Conservation (phyloP, 2,329 filamentous ascomycete species). For the Alternaria dauci region DNA sequence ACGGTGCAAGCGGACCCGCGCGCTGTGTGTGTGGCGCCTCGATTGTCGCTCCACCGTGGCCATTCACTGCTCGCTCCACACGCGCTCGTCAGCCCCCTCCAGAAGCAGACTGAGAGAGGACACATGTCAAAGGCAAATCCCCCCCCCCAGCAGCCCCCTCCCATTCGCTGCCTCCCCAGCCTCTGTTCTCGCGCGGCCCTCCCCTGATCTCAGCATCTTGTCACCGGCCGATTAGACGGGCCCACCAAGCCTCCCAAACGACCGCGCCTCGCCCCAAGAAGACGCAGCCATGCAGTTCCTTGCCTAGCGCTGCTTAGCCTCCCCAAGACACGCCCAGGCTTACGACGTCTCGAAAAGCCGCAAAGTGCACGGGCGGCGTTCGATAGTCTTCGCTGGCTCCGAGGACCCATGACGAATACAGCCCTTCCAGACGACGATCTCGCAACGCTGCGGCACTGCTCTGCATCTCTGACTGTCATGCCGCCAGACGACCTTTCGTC, state of each 20-base stretch:
- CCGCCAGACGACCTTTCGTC: constrained; percentile 32
- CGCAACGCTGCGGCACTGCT: constrained; percentile 41
- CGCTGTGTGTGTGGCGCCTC: constrained; percentile 23
- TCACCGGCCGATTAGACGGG: constrained; percentile 18
- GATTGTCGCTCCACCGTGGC: constrained; percentile 17
- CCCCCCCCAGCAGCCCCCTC: constrained; percentile 9
- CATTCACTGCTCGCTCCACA: constrained; percentile 22
- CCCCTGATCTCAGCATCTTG: constrained; percentile 21
- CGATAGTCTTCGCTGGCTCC: constrained; percentile 45
- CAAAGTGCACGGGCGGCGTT: constrained; percentile 45
- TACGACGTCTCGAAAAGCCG: constrained; percentile 43
- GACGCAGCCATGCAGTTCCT: constrained; percentile 27
- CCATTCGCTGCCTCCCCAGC: constrained; percentile 10
- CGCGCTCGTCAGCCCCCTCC: constrained; percentile 29
- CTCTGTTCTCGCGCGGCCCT: constrained; percentile 9
- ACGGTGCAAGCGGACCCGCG: constrained; percentile 15
- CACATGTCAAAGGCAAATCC: constrained; percentile 19
- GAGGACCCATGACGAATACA: constrained; percentile 45
- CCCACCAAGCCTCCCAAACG: constrained; percentile 25
- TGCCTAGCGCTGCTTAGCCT: constrained; percentile 27
- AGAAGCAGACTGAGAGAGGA: constrained; percentile 21
- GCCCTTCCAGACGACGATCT: constrained; percentile 42
- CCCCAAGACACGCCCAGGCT: constrained; percentile 35
- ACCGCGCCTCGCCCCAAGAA: constrained; percentile 40
- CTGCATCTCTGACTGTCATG: constrained; percentile 44